Base-by-base conservation (phyloP, 306 rosid species). In the Morella rubra region DNA sequence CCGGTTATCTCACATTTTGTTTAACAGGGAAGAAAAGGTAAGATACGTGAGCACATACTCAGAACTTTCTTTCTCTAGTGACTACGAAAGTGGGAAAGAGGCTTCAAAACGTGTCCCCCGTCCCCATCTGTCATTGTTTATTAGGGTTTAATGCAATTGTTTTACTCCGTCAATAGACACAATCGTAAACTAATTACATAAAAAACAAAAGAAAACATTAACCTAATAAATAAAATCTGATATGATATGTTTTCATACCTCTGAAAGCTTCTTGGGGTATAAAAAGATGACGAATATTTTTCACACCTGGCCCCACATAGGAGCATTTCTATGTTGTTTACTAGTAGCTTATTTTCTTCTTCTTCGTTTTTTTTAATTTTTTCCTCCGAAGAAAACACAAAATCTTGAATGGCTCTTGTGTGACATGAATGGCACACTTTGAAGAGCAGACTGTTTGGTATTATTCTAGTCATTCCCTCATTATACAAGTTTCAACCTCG, bases 361-460 rank as follows among this genome's bases (percentile, higher is more conserved):
- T 49, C 52, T 14, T 44, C 13, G n/a, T n/a, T 41, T 45, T 47
- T 47, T 64, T 68, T 75, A 76, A 76, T 58, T 74, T 77, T 42
- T 67, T 75, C 75, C 60, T 14, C 62, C 67, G 69, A 82, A 67
- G 53, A 73, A 79, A 73, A 53, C 80, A 71, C 51, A 66, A 11
- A 85, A 77, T 68, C 74, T 81, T 73, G 37, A 78, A 76, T 55
- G 76, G 22, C 72, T 72, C 74, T 37, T 73, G 74, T 53, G 40
- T 69, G 81, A 73, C 83, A 78, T 55, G 84, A 87, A 84, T 73
- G 78, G 75, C 72, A 81, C 81, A 70, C 59, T 81, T 55, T 78
- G 60, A 69, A 32, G 37, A 32, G 37, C 37, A 24, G 27, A 32
- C 37, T 81, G 12, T 74, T 55, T 19, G 58, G 65, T 32, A 77